Percentiles rank a stretch among this genome's conserved stretches.
phyloP scores from a whole-genome alignment of 208 protist species.

The Trypanosoma congolense region DNA sequence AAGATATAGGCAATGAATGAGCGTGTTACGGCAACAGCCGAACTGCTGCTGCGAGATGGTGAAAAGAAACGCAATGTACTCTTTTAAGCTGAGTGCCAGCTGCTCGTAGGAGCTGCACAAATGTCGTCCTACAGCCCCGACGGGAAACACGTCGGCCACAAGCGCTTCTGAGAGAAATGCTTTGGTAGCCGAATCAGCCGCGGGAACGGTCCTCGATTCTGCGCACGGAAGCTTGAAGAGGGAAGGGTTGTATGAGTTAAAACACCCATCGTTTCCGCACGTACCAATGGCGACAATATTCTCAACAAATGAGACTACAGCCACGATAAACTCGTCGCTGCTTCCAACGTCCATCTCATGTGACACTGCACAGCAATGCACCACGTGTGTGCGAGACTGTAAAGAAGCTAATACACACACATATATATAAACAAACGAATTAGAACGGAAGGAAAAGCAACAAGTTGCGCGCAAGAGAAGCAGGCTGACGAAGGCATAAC shows the following conservation, averaged over 20 bases:
- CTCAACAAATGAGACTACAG: slow-evolving; percentile 24
- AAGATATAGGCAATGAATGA: slow-evolving; percentile 32
- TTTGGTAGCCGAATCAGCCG: not conserved
- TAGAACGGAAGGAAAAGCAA: too few relatives aligned
- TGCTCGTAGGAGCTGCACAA: slow-evolving; percentile 30
- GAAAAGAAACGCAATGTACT: slow-evolving; percentile 28
- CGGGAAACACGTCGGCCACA: slow-evolving; percentile 19
- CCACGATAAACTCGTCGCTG: not conserved
- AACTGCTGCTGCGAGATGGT: slow-evolving; percentile 12
- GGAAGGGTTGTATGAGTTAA: slow-evolving; percentile 28
- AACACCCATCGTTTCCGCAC: slow-evolving; percentile 27
- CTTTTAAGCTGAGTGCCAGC: slow-evolving; percentile 19
- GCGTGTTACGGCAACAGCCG: slow-evolving; percentile 22
- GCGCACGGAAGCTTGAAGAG: not conserved
- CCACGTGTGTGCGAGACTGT: too few relatives aligned
- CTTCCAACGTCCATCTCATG: not conserved
- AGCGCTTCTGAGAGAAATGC: slow-evolving; percentile 7
- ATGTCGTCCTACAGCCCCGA: slow-evolving; percentile 25
- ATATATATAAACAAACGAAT: too few relatives aligned
- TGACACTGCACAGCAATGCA: too few relatives aligned
- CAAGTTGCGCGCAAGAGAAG: too few relatives aligned
- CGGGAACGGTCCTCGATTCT: not conserved
- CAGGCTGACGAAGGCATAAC: too few relatives aligned
- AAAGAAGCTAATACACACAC: too few relatives aligned
- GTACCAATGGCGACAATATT: slow-evolving; percentile 37